phyloP scores from a whole-genome alignment of 495 filamentous ascomycete species.

The Tetracladium marchalianum region DNA sequence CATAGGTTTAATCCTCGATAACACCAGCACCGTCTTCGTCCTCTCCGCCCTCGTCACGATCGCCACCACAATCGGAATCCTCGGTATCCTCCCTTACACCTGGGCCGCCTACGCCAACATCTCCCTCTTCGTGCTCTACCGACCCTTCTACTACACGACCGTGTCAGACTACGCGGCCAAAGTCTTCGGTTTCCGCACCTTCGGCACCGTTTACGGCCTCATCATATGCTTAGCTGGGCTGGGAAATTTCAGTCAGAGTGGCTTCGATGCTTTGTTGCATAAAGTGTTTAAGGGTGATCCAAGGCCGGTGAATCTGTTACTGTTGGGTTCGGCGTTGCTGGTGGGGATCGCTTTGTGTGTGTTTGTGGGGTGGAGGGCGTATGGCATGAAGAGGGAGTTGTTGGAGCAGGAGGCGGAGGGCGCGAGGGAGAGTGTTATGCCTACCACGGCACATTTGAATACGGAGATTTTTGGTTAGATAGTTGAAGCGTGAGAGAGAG shows the following conservation, averaged over 20 bases:
- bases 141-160: slow-evolving; percentile 68
- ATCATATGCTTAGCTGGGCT: slow-evolving; percentile 85
- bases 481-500: no score
- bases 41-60: slow-evolving; percentile 61
- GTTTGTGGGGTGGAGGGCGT: slow-evolving; percentile 39
- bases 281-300: slow-evolving; percentile 61
- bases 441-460: neutral
- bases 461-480: no score
- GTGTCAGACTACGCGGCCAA: slow-evolving; percentile 85
- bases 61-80: slow-evolving; percentile 67
- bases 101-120: slow-evolving; percentile 68
- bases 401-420: slow-evolving; percentile 30
- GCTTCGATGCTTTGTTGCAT: slow-evolving; percentile 72
- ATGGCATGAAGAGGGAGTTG: slow-evolving; percentile 21
- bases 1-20: slow-evolving; percentile 76
- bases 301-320: slow-evolving; percentile 62
- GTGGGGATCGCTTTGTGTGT: slow-evolving; percentile 49
- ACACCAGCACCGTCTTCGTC: slow-evolving; percentile 60
- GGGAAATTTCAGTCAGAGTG: slow-evolving; percentile 79
- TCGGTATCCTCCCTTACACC: slow-evolving; percentile 63
- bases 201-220: slow-evolving; percentile 91
- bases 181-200: slow-evolving; percentile 92
- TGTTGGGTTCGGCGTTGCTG: slow-evolving; percentile 50
- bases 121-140: slow-evolving; percentile 66
- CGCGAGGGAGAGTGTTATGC: slow-evolving; percentile 23